phyloP scores from a whole-genome alignment of 805 yeast species.

The Candida sonorensis region DNA sequence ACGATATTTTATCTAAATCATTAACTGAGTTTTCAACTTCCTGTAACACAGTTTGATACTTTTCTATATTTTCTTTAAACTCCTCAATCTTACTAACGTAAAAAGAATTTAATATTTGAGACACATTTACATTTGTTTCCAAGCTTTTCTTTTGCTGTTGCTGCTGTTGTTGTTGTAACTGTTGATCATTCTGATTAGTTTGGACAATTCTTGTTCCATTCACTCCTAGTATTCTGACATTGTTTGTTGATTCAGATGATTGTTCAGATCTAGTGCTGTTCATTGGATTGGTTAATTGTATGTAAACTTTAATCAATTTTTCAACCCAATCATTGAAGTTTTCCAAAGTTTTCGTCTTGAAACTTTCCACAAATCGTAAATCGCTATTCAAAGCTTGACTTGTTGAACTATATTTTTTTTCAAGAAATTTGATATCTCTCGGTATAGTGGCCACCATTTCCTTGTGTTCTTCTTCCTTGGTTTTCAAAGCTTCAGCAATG shows the following conservation, averaged over 20 bases:
- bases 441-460: conserved; percentile 66
- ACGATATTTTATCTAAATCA: conserved; percentile 44
- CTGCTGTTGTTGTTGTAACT: conserved; percentile 18
- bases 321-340: conserved; percentile 33
- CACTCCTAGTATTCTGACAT: conserved; percentile 23
- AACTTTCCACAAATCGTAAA: conserved; percentile 36
- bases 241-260: conserved; percentile 15
- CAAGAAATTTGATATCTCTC: conserved; percentile 58
- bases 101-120: conserved; percentile 44
- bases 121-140: conserved; percentile 36
- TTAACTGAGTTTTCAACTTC: conserved; percentile 59
- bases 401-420: conserved; percentile 53
- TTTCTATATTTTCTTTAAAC: conserved; percentile 38
- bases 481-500: conserved; percentile 60
- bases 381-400: conserved; percentile 55
- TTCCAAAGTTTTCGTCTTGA: conserved; percentile 34
- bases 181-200: conserved; percentile 6
- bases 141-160: conserved; percentile 30
- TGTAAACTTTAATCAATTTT: conserved; percentile 28
- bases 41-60: conserved; percentile 38
- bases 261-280: conserved; percentile 19
- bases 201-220: conserved; percentile 23
- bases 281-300: conserved; percentile 31
- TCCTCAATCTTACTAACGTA: conserved; percentile 40
- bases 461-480: conserved; percentile 55